A percentile compares a stretch with the other conserved stretches of the same genome.
Conservation (phyloP, 176 grass and related monocot species). For the Rhynchospora pubera region DNA sequence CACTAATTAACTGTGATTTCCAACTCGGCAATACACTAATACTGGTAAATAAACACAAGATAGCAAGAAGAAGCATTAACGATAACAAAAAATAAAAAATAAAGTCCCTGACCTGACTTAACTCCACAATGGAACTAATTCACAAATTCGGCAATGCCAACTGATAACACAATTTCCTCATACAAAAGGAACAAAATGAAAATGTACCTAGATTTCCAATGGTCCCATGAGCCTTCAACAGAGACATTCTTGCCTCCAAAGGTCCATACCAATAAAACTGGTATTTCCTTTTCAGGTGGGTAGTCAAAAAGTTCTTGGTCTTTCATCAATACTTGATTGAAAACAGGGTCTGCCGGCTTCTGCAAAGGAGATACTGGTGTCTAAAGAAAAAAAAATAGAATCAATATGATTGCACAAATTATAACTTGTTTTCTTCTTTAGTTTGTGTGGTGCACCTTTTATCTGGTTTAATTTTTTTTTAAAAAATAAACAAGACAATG, state of each 20-base stretch:
- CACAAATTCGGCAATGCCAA: not conserved
- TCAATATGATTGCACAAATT: not conserved
- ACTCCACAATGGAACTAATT: not conserved
- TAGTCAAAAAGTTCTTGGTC: conserved; percentile 51
- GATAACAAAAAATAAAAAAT: conserved; percentile 7
- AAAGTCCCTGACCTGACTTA: not conserved
- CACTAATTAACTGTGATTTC: not conserved
- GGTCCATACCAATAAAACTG: conserved; percentile 81
- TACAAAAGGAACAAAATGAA: conserved; percentile 14
- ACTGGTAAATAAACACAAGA: not conserved
- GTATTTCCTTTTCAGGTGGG: conserved; percentile 77
- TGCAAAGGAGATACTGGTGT: conserved; percentile 81
- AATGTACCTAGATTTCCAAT: conserved; percentile 84
- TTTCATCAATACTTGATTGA: conserved; percentile 64
- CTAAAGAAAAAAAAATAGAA: conserved; percentile 39
- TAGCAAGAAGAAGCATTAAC: not conserved
- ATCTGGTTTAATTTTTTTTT: not conserved
- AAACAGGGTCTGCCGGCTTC: conserved; percentile 73
- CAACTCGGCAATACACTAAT: not conserved
- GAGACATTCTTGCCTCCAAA: conserved; percentile 68
- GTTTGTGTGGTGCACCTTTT: not conserved
- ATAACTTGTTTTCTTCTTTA: not conserved
- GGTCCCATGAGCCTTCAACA: conserved; percentile 99
- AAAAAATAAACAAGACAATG: not conserved
- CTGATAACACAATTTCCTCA: not conserved